A percentile compares a stretch with the other conserved stretches of the same genome.
These are phyloP conservation scores for Haplosporangium sp. DNA, from an alignment of 371 early-diverging fungal genomes.

Conservation along the genomic window DNA sequence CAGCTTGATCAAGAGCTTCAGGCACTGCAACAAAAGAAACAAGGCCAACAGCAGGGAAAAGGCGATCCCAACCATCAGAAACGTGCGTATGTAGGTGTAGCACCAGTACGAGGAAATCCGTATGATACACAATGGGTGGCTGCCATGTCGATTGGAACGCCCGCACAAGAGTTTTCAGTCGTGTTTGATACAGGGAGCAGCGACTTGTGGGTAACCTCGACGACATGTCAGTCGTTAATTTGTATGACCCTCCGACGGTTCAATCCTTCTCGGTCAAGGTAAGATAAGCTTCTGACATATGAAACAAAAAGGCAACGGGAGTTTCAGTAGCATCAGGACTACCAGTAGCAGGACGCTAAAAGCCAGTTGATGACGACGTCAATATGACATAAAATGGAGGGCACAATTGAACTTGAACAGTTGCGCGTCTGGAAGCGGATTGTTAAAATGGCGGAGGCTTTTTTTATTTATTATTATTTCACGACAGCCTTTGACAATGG, in stretches of 20 bases:
- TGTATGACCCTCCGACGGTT: constrained; percentile 38
- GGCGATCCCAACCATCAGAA: too few species aligned
- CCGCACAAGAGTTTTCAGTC: constrained; percentile 46
- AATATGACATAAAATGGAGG: too few species aligned
- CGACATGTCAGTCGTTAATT: constrained; percentile 13
- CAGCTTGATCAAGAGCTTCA: constrained; percentile 22
- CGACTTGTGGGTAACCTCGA: constrained; percentile 47
- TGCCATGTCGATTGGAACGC: constrained; percentile 39
- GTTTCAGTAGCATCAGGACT: too few species aligned
- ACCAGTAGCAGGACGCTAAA: too few species aligned
- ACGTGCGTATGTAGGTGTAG: constrained; percentile 42
- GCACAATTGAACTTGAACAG: background rate
- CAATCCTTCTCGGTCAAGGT: constrained; percentile 38
- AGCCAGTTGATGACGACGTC: too few species aligned
- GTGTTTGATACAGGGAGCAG: constrained; percentile 55
- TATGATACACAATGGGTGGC: constrained; percentile 53
- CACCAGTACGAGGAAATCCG: constrained; percentile 41
- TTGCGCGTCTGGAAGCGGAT: too few species aligned
- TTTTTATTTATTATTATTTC: too few species aligned
- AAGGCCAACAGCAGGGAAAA: too few species aligned
- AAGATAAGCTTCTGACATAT: too few species aligned
- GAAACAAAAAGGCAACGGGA: too few species aligned
- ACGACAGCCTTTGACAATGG: too few species aligned
- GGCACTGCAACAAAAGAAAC: constrained; percentile 6
- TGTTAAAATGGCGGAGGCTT: too few species aligned